Percentiles rank a stretch among this genome's conserved stretches.
These are phyloP conservation scores for Hyaloscypha variabilis DNA, from an alignment of 495 filamentous ascomycete species.

Conservation along the genomic window DNA sequence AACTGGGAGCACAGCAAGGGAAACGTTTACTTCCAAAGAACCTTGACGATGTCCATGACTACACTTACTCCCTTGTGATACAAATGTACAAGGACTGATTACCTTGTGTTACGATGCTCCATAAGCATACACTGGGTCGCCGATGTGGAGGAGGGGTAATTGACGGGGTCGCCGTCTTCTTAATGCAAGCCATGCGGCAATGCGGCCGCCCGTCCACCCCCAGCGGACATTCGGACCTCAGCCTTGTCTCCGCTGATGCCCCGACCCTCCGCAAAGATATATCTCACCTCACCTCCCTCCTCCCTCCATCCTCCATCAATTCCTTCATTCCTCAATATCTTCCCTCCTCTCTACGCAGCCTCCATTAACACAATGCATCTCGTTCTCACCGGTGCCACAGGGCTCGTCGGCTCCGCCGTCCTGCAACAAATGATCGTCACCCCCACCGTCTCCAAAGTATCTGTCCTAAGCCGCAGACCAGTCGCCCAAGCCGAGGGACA, in stretches of 20 bases:
- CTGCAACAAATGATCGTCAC: constrained; percentile 65
- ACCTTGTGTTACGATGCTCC: too few relatives aligned
- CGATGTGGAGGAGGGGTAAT: too few relatives aligned
- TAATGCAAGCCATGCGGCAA: neutral
- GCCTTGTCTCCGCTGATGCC: neutral
- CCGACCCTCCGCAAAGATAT: neutral
- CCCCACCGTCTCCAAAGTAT: constrained; percentile 59
- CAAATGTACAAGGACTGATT: too few relatives aligned
- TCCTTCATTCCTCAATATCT: neutral
- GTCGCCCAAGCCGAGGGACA: constrained; percentile 64
- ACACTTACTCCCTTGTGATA: too few relatives aligned
- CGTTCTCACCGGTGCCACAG: constrained; percentile 76
- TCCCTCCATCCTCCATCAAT: neutral
- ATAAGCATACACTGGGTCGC: too few relatives aligned
- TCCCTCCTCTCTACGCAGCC: neutral
- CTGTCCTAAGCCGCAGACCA: constrained; percentile 65
- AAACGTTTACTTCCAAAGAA: too few relatives aligned
- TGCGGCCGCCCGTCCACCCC: neutral
- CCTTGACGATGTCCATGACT: too few relatives aligned
- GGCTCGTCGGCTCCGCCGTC: constrained; percentile 66
- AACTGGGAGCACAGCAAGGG: too few relatives aligned
- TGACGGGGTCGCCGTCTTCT: neutral
- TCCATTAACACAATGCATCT: constrained; percentile 57
- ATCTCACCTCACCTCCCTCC: neutral
- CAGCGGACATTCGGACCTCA: neutral